Base-by-base conservation (phyloP, 176 grass and related monocot species). In the Elaeis guineensis region DNA sequence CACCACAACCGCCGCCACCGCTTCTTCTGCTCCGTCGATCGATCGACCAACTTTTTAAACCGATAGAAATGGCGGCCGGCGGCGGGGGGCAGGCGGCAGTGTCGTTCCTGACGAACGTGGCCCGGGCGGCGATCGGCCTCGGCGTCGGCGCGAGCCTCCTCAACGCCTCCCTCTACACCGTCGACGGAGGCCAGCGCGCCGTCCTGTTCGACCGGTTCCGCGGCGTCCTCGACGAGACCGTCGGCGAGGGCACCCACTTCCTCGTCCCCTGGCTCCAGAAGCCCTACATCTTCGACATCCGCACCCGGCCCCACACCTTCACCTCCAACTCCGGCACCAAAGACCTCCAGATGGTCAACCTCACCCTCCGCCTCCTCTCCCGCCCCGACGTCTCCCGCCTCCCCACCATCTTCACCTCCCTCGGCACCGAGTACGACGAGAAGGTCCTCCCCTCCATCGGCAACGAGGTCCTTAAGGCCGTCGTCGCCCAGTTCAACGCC, bases 321-420 rank as follows among this genome's bases (percentile, higher is more conserved):
- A 81, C 88, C 67, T 98, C 94, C 73, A 89, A 78, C 52, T 98
- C 94, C 21, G 94, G 94, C 67, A 98, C 94, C 56, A 98, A 98
- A 82, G 94, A 98, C 60, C 66, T 98, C 19, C 94, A 98, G 85
- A 98, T 98, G 94, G 94, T 98, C 16, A 98, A 79, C 66, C 81
- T 98, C 70, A 92, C 88, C 23, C 87, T 98, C 61, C 85, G 94
- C 52, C 79, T 98, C 72, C 87, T 98, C 74, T 98, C 94, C 19
- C 84, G 94, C 51, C 88, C 88, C 44, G 94, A 98, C 54, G 85
- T 98, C 30, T 16, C 62, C 4, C 52, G 82, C 74, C 82, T 98
- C 48, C 88, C 94, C 61, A 98, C 94, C 82, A 98, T 98, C 81
- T 98, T 93, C 88, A 98, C 94, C 59, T 98, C 94, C 58, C 94